Percentiles rank a stretch among this genome's conserved stretches.
Conservation (phyloP, 179 eudicot species). For the Gypsophila paniculata region DNA sequence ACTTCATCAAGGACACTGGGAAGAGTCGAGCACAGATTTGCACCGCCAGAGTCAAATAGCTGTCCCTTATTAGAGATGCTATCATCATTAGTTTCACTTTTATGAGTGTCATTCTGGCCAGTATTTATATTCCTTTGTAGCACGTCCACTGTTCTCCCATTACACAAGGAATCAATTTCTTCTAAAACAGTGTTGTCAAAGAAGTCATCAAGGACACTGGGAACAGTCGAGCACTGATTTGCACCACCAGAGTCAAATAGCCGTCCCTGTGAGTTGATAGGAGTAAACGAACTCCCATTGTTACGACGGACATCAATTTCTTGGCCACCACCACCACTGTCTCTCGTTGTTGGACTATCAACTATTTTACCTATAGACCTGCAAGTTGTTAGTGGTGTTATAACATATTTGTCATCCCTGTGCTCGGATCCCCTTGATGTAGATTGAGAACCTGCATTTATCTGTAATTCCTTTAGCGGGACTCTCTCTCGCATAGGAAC, state of each 20-base stretch:
- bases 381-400: constrained; percentile 15
- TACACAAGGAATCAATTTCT: constrained; percentile 70
- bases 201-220: constrained; percentile 47
- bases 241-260: constrained; percentile 21
- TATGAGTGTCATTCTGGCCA: constrained; percentile 19
- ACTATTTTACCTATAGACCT: constrained; percentile 9
- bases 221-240: constrained; percentile 25
- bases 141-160: constrained; percentile 32
- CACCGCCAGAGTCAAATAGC: constrained; percentile 20
- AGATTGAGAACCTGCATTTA: constrained; percentile 31
- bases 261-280: constrained; percentile 28
- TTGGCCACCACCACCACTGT: constrained; percentile 5
- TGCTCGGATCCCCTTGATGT: constrained; percentile 21
- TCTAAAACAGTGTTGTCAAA: constrained; percentile 61
- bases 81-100: constrained; percentile 16
- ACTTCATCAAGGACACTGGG: constrained; percentile 48
- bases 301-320: too few relatives aligned
- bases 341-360: constrained; percentile 15
- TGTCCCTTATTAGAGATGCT: too few relatives aligned
- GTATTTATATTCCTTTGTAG: constrained; percentile 26
- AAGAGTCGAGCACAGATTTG: constrained; percentile 25
- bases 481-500: constrained; percentile 34
- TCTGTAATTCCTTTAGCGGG: constrained; percentile 52
- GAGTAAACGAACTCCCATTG: constrained; percentile 22
- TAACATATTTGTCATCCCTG: constrained; percentile 21